Base-by-base conservation (phyloP, 2,329 filamentous ascomycete species). In the Mycosphaerella sp. region DNA sequence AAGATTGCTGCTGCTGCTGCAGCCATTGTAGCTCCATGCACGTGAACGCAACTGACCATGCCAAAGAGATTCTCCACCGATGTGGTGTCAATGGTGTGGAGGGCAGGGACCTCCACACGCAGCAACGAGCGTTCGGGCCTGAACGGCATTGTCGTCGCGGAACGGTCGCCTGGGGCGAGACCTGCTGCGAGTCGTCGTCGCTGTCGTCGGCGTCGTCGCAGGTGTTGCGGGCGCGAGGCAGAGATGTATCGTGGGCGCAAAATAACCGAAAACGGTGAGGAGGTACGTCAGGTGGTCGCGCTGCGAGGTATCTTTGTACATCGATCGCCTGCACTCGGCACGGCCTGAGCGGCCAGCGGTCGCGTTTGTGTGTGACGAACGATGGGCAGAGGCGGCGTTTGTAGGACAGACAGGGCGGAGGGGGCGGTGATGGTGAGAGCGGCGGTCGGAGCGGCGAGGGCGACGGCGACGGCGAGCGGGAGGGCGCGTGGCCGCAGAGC, bases 31-130 rank as follows among this genome's bases (percentile, higher is more conserved):
- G 40, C 40, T 42, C 40, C n/a, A 21, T 12, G 23, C 21, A 44
- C 42, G 42, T 44, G 42, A 44, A 44, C 32, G 48, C 47, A 32
- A 43, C 65, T 52, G 53, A 68, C 66, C 82, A 97, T 95, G 77
- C 88, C 91, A 75, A 93, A 95, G 48, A 97, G 82, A 69, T 91
- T 95, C 74, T 95, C 89, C 29, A 89, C 85, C 71, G 95, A 95
- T 63, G 86, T 81, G 1, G 92, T 95, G 74, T 97, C 91, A 67
- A 97, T 89, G 71, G 95, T 89, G 78, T 93, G 88, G 71, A 98
- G 91, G 64, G 92, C 86, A 69, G 86, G 88, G 61, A 89, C 85
- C 76, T 96, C 90, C 71, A 97, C 87, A 59, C 89, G 90, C 68
- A 97, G 79, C 70, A 97, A 87, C 67, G 92, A 87, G 57, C 86